Evolutionary conservation across 2,329 filamentous ascomycete species (phyloP).

Genomic region (Colletotrichum sublineola): DNA sequence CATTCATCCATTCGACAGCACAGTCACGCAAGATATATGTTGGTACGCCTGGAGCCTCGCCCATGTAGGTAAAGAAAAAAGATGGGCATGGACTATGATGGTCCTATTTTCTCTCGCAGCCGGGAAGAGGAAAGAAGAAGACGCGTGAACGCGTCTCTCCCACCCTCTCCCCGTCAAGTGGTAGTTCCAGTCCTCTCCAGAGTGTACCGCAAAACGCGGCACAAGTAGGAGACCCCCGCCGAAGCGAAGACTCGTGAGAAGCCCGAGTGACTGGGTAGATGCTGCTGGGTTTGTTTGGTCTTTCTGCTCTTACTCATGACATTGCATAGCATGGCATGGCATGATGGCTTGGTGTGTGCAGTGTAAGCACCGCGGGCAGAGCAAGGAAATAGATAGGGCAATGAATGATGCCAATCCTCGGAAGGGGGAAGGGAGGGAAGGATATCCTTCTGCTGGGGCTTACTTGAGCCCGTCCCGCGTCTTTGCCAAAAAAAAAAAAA

Average conservation of each 20-base stretch:
- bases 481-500: neutral
- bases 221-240: conserved; percentile 40
- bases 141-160: neutral
- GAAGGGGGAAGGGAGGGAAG: neutral
- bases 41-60: conserved; percentile 66
- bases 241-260: conserved; percentile 39
- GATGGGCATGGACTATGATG: conserved; percentile 68
- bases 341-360: neutral
- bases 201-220: conserved; percentile 43
- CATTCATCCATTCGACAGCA: neutral
- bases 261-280: conserved; percentile 42
- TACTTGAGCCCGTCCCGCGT: conserved; percentile 17
- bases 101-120: conserved; percentile 62
- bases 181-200: conserved; percentile 39
- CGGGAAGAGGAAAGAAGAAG: conserved; percentile 33
- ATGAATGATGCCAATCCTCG: conserved; percentile 20
- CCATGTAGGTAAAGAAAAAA: conserved; percentile 55
- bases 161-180: neutral
- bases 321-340: no score
- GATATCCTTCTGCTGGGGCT: neutral
- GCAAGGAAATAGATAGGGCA: neutral
- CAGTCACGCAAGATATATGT: conserved; percentile 14
- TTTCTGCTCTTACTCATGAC: neutral
- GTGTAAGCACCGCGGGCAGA: neutral
- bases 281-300: conserved; percentile 28